Evolutionary conservation across 1,284 basidiomycete species (phyloP), one percentile per base, ranked within the genome.

Genomic region (Leccinum pachyderme): DNA sequence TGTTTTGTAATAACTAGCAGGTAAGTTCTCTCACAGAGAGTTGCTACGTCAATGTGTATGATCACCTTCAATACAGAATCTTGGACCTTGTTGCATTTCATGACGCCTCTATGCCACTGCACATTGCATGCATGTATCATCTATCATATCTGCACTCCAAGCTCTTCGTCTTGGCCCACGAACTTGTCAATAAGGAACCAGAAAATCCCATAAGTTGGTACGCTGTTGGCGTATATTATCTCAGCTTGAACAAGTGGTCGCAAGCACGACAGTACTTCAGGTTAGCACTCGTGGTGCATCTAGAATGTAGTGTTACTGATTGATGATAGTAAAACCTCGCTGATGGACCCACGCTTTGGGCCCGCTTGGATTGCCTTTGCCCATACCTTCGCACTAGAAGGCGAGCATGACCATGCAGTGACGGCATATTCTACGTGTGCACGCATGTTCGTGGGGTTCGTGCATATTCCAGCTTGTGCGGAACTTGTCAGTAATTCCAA

Each of bases 361-460:
- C 94, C 97, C 4, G 93, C 94, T 0, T 99, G 97, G 97, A 87
- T 98, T 56, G 92, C 95, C 1, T 99, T 98, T 71, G 97, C 91
- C 2, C 97, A 99, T 75, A 94, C 94, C 0, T 98, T 98, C 74
- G 93, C 96, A 2, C 79, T 93, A 59, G 96, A 99, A 72, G 95
- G 96, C 15, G 97, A 99, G 72, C 95, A 96, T 75, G 97, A 99
- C 65, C 95, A 98, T 67, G 97, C 97, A 2, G 92, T 99, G 46
- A 98, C 94, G 0, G 95, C 97, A 1, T 99, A 99, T 73, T 96
- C 95, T 12, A 99, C 97, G 0, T 95, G 93, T 49, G 91, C 94
- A 2, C 79, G 95, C 31, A 87, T 98, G 75, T 98, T 98, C 68
- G 91, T 89, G 52, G 95, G 95, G 91, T 95, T 67, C 55, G 84